Evolutionary conservation across 371 early-diverging fungal species (phyloP), one percentile per base, ranked within the genome.

Genomic region (Mortierella sp.): DNA sequence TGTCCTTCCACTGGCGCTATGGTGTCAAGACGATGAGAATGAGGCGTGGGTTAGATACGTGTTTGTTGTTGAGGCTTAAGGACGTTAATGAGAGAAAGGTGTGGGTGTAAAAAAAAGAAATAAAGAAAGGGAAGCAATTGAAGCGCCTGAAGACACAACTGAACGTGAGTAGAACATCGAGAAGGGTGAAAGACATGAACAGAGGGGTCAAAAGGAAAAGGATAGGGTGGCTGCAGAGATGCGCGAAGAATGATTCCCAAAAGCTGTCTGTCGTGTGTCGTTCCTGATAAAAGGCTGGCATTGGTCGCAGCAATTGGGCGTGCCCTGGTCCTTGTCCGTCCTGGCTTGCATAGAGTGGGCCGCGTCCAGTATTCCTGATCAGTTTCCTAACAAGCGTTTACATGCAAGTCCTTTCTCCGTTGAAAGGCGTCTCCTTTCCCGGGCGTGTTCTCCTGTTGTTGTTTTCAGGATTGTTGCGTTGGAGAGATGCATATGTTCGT

Each of bases 1-100:
- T 86, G 61, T 86, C 86, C 86, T 86, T 86, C 86, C 86, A 86
- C 69, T 86, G 86, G 79, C 86, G 86, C 86, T 86, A 79, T 46
- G 13, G 2, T 37, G 55, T 28, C 34, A 34, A 43, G 13, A 43
- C 26, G 14, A 71, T 6, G 37, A 34, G 40, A 59, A 53, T 21
- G 19, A 54, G 54, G 28, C 40, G 37, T 5, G 67, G 24, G 67
- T 75, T 75, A 72, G 75, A 43, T 54, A 28, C 16, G 34, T 59
- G 13, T 61, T 61, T 61, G 26, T 26, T 28, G 34, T 31, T 50
- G 9, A 50, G 50, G 10, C 14, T 6, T 1, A 46, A 13, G 28
- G 16, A n/a, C n/a, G n/a, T n/a, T n/a, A 4, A 28, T 59, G 14
- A 16, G 14, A 28, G 16, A 13, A 14, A 5, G 51, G 51, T 4